Conservation (phyloP, 805 yeast species). For the Lipomyces kockii region DNA sequence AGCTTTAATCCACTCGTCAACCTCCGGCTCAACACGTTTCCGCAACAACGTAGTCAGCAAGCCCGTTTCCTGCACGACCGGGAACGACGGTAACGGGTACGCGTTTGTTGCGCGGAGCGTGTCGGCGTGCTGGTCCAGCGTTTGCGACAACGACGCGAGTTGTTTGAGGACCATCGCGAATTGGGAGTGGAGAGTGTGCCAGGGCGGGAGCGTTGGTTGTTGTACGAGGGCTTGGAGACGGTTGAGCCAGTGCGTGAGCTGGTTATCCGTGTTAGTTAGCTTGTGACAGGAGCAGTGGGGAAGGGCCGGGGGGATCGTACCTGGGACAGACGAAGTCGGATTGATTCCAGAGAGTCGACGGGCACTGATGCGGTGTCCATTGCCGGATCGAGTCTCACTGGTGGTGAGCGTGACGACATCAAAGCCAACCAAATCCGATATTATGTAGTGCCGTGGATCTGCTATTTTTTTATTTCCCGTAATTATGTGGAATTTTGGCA, state of each 20-base stretch:
- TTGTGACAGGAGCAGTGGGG: too few species aligned
- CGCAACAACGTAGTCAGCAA: constrained; percentile 81
- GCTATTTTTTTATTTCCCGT: too few species aligned
- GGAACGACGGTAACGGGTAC: constrained; percentile 83
- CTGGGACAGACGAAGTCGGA: constrained; percentile 65
- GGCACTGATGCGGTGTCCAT: constrained; percentile 54
- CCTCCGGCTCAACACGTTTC: constrained; percentile 89
- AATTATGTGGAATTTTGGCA: too few species aligned
- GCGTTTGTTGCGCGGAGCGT: constrained; percentile 69
- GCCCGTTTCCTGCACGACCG: constrained; percentile 81
- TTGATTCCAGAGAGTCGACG: constrained; percentile 62
- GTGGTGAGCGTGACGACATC: not conserved
- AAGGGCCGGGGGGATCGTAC: too few species aligned
- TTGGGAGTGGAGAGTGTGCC: constrained; percentile 80
- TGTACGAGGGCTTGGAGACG: constrained; percentile 30
- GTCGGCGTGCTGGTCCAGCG: constrained; percentile 65
- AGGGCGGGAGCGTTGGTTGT: constrained; percentile 50
- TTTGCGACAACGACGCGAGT: constrained; percentile 72
- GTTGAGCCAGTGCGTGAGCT: constrained; percentile 31
- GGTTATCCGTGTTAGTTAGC: not conserved
- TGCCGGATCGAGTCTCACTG: constrained; percentile 20
- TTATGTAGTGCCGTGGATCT: not conserved
- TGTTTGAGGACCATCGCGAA: constrained; percentile 83
- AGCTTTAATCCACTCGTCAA: constrained; percentile 76
- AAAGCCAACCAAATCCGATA: not conserved